Evolutionary conservation across 1,284 basidiomycete genomes (phyloP).

Genomic region (Porodaedalea pini): DNA sequence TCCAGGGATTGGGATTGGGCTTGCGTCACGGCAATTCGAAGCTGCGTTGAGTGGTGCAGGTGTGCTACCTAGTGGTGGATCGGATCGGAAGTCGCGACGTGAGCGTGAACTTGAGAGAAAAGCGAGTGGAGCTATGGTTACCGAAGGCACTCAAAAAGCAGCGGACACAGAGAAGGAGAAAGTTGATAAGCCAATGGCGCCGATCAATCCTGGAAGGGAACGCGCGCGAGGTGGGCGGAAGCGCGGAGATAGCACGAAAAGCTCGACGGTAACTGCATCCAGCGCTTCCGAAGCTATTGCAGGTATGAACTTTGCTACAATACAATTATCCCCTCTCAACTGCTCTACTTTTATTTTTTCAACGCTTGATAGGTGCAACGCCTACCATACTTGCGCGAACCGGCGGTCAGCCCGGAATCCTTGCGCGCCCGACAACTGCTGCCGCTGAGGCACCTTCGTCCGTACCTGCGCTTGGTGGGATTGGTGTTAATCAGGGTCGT

Average conservation of each 20-base stretch:
- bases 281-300: background rate
- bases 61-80: slow-evolving; percentile 31
- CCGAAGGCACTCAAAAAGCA: background rate
- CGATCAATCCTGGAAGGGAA: slow-evolving; percentile 3
- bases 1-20: slow-evolving; percentile 48
- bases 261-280: background rate
- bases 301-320: background rate
- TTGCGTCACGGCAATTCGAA: slow-evolving; percentile 59
- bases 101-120: slow-evolving; percentile 27
- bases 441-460: background rate
- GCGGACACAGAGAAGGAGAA: slow-evolving; percentile 1
- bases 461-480: background rate
- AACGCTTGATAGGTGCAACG: background rate
- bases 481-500: background rate
- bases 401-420: slow-evolving; percentile 2
- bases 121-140: background rate
- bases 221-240: slow-evolving; percentile 13
- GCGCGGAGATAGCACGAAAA: slow-evolving; percentile 14
- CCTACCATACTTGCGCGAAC: slow-evolving; percentile 11
- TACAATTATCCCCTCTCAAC: background rate
- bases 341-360: background rate
- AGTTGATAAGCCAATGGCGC: background rate
- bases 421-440: background rate
- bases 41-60: slow-evolving; percentile 58
- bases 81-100: slow-evolving; percentile 34